Conservation (phyloP, 108 stramenopile species). For the Nitzschia palea region DNA sequence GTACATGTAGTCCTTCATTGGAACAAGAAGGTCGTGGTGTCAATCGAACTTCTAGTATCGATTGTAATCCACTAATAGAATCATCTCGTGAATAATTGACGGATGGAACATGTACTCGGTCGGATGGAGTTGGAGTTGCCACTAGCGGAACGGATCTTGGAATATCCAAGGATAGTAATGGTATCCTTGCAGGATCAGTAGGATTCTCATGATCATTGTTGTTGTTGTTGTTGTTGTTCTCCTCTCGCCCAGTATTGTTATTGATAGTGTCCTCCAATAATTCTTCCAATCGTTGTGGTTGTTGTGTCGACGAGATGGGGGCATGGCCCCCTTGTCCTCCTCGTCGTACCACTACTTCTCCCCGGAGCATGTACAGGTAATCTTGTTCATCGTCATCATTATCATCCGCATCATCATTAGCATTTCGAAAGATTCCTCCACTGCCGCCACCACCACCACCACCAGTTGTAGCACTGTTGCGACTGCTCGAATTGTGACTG, state of each 20-base stretch:
- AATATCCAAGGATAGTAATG: background rate
- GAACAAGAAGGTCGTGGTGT: conserved; percentile 26
- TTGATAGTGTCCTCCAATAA: too few species aligned
- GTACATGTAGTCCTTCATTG: too few species aligned
- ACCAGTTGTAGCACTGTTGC: background rate
- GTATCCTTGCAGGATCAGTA: background rate
- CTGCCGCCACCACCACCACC: background rate
- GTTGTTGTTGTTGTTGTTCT: conserved; percentile 1
- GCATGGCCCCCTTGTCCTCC: too few species aligned
- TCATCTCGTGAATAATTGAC: conserved; percentile 12
- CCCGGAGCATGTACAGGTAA: conserved; percentile 44
- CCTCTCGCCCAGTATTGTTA: too few species aligned
- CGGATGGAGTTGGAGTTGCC: background rate
- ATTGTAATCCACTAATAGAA: conserved; percentile 19
- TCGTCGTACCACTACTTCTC: conserved; percentile 49
- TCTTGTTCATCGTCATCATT: conserved; percentile 1
- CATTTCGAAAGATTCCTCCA: background rate
- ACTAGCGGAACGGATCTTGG: background rate
- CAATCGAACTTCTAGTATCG: conserved; percentile 23
- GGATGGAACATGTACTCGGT: background rate
- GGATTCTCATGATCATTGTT: background rate
- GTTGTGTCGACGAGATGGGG: too few species aligned
- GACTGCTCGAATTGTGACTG: background rate
- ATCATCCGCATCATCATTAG: conserved; percentile 4
- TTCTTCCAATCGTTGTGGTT: too few species aligned